Percentiles rank a stretch among this genome's conserved stretches.
Evolutionary conservation across 495 filamentous ascomycete species (phyloP).

Genomic region (Physcia stellaris): DNA sequence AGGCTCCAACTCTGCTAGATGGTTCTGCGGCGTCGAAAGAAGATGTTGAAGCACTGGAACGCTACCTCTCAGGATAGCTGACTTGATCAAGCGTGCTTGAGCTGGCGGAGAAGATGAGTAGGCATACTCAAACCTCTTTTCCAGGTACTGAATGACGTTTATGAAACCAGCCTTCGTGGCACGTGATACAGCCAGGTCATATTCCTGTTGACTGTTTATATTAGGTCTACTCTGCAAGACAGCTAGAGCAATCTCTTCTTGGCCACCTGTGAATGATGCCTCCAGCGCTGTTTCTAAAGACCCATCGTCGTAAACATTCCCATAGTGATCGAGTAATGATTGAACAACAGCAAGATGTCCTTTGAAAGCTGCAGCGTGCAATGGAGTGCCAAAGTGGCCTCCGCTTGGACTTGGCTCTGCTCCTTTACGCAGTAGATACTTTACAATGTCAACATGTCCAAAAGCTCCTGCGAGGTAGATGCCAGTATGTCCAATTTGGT

Average conservation of each 20-base stretch:
- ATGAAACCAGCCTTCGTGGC: conserved; percentile 1
- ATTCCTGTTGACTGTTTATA: neutral
- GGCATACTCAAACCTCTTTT: neutral
- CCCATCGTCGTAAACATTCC: neutral
- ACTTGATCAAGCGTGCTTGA: neutral
- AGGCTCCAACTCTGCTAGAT: neutral
- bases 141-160: neutral
- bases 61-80: neutral
- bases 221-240: neutral
- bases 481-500: neutral
- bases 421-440: neutral
- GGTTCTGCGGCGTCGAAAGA: neutral
- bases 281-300: neutral
- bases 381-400: neutral
- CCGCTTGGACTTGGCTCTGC: neutral
- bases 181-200: neutral
- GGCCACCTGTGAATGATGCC: neutral
- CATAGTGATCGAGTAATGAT: conserved; percentile 1
- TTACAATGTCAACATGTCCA: neutral
- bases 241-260: conserved; percentile 1
- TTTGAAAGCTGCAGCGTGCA: conserved; percentile 1
- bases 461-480: neutral
- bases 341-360: neutral
- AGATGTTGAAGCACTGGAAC: neutral
- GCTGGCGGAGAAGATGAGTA: neutral